Base-by-base conservation (phyloP, 139 green algal genomes). In the Chlamydomonas asymmetrica region DNA sequence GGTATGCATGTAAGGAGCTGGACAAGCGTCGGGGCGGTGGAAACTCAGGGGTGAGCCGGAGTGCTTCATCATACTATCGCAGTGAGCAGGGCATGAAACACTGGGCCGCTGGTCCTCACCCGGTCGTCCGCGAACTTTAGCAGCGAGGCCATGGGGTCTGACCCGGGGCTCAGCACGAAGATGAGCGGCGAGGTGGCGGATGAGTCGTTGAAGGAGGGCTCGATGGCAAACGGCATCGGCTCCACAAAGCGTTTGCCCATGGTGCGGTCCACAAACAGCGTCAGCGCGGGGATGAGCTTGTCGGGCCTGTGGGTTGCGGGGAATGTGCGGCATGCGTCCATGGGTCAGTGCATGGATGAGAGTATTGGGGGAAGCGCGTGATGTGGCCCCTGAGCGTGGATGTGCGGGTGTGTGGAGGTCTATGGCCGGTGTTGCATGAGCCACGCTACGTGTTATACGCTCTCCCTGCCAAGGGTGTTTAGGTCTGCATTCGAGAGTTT, bases 101-200 rank as follows among this genome's bases (percentile, higher is more conserved):
- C 35, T 59, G 20, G 41, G 31, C 66, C 43, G 29, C 29, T 34
- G 45, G 18, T 49, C 7, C 61, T 31, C 18, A 80, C 74, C 69
- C 79, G 82, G 52, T 95, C 89, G 34, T 91, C 85, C 43, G 90
- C 90, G 81, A 95, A 95, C 79, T 88, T 91, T 23, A 94, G 81
- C 64, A 96, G 79, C 3, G 77, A 71, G 4, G 88, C 89, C 90
- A 95, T 96, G 35, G 91, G 91, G 71, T 96, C 91, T 4, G 85
- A 87, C 3, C 91, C 91, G 10, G 87, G 72, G 0, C 84, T 92
- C 43, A 96, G 84, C 49, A 96, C 86, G 71, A 95, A 96, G 54
- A 96, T 88, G 40, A 96, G 87, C 20, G 91, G 91, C 5, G 63
- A 82, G 57, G 54, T 89, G 50, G 84, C 71, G 23, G 63, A 78